Percentiles rank a stretch among this genome's conserved stretches.
These are phyloP conservation scores for Xylaria sp. DNA, from an alignment of 2,329 filamentous ascomycete species.

Conservation along the genomic window DNA sequence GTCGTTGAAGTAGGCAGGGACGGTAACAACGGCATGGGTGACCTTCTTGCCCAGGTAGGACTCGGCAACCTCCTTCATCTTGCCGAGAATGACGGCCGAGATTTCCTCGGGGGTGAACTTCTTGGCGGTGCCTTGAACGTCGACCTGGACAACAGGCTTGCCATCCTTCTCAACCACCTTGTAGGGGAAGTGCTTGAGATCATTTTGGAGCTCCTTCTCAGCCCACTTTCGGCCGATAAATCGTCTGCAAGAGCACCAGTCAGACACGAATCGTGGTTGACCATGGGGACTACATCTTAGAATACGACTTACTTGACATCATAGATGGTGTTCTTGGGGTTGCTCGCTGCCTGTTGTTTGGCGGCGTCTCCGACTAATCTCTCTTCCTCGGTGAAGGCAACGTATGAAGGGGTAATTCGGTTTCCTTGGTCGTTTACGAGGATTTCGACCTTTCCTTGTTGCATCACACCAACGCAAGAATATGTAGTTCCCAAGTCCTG, in stretches of 20 bases:
- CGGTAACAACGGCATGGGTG: slow-evolving; percentile 87
- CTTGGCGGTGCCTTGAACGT: slow-evolving; percentile 67
- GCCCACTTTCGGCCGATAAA: slow-evolving; percentile 82
- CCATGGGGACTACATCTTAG: not conserved
- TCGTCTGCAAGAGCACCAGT: slow-evolving; percentile 57
- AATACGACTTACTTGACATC: slow-evolving; percentile 77
- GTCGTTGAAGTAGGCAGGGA: slow-evolving; percentile 98
- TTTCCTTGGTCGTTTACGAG: slow-evolving; percentile 96
- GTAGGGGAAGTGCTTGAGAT: slow-evolving; percentile 99
- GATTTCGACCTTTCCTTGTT: slow-evolving; percentile 93
- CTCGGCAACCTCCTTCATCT: slow-evolving; percentile 86
- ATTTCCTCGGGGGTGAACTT: slow-evolving; percentile 80
- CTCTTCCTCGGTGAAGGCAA: slow-evolving; percentile 96
- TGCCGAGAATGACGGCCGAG: slow-evolving; percentile 78
- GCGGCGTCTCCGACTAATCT: slow-evolving; percentile 95
- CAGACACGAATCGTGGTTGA: slow-evolving; percentile 35
- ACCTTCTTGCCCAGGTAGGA: slow-evolving; percentile 80
- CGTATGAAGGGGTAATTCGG: slow-evolving; percentile 93
- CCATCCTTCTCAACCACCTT: slow-evolving; percentile 86
- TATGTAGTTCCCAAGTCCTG: slow-evolving; percentile 85
- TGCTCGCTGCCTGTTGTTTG: slow-evolving; percentile 89
- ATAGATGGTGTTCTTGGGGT: slow-evolving; percentile 76
- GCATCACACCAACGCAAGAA: slow-evolving; percentile 93
- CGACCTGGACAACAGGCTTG: slow-evolving; percentile 83
- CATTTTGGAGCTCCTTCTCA: slow-evolving; percentile 85